Percentiles rank a stretch among this genome's conserved stretches.
phyloP scores from a whole-genome alignment of 257 asterid species.

The Solanum tacnaense region DNA sequence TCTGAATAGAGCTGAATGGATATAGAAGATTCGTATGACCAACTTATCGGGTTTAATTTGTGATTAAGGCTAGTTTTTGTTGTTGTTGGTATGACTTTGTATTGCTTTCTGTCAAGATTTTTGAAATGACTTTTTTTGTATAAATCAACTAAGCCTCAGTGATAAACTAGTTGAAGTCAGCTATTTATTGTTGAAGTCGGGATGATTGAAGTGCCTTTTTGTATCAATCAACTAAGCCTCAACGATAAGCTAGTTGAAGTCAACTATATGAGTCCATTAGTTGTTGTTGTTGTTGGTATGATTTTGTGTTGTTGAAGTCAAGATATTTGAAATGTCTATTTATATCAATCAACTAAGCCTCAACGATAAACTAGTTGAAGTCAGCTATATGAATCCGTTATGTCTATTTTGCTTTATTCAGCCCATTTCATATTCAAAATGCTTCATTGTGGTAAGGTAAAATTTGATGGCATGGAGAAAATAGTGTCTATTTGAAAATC shows the following conservation, averaged over 20 bases:
- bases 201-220: neutral
- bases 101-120: too few relatives aligned
- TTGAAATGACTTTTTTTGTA: neutral
- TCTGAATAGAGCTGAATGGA: neutral
- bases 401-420: neutral
- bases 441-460: neutral
- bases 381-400: neutral
- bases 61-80: neutral
- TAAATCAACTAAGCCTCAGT: neutral
- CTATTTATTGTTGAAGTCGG: neutral
- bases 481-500: neutral
- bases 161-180: neutral
- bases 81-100: too few relatives aligned
- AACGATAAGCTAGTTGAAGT: neutral
- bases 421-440: neutral
- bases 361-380: neutral
- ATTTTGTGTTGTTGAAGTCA: neutral
- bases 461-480: neutral
- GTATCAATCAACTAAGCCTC: neutral
- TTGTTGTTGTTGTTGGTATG: neutral
- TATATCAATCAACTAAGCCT: neutral
- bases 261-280: neutral
- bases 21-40: neutral
- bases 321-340: neutral
- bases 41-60: neutral